These are phyloP conservation scores for Talaromyces adpressus DNA, from an alignment of 495 filamentous ascomycete species.

Conservation along the genomic window DNA sequence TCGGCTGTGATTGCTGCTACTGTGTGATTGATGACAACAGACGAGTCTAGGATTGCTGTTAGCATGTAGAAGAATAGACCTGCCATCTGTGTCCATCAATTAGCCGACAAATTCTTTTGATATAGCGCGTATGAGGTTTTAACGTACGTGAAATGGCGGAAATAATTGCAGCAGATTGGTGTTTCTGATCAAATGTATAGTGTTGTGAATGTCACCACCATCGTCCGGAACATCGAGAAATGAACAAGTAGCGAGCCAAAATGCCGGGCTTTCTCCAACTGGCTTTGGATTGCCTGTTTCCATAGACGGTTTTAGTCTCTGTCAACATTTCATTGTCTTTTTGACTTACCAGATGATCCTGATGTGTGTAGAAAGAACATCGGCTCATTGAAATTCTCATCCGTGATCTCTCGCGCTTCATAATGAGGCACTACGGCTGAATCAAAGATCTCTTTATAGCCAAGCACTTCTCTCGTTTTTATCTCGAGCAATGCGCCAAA, in stretches of 20 bases:
- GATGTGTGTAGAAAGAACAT: constrained; percentile 4
- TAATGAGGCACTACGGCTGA: not conserved
- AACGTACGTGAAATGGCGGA: constrained; percentile 4
- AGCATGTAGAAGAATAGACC: not conserved
- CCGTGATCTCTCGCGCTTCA: constrained; percentile 3
- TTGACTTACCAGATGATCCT: not conserved
- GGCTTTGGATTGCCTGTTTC: constrained; percentile 1
- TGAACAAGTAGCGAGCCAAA: not conserved
- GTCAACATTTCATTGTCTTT: not conserved
- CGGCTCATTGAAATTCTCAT: constrained; percentile 1
- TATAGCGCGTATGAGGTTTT: too few species aligned
- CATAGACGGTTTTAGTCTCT: not conserved
- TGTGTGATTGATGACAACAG: not conserved
- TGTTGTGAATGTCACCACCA: constrained; percentile 85
- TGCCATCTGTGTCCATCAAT: not conserved
- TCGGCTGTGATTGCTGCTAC: constrained; percentile 1
- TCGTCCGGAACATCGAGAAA: constrained; percentile 85
- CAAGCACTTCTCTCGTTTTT: not conserved
- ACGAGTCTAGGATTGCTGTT: not conserved
- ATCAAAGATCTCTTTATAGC: not conserved
- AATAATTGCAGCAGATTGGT: not conserved
- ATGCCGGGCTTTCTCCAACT: not conserved
- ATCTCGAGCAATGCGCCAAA: not conserved
- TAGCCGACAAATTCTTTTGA: not conserved
- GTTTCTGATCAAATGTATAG: constrained; percentile 96